These are phyloP conservation scores for Trametes punicea DNA, from an alignment of 768 basidiomycete species.

Conservation along the genomic window DNA sequence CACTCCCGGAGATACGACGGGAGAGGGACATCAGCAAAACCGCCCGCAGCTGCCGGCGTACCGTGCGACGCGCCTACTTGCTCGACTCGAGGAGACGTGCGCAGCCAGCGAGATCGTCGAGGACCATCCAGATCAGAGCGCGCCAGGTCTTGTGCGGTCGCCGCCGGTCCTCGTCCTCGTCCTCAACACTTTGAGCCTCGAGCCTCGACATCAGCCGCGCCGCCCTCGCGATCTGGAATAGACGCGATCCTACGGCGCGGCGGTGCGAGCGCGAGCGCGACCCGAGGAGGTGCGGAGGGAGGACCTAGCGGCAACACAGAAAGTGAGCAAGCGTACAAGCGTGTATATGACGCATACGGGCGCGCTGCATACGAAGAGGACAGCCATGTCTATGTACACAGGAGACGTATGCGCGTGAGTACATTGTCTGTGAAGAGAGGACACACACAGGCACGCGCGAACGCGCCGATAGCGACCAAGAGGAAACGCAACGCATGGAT, in stretches of 20 bases:
- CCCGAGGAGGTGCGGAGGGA: no score
- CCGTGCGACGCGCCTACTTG: no score
- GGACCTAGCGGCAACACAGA: no score
- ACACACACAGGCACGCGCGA: no score
- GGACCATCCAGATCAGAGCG: not conserved
- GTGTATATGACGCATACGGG: not conserved
- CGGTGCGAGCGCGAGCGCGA: no score
- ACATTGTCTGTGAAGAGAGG: not conserved
- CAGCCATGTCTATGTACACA: conserved; percentile 8
- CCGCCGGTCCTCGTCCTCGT: not conserved
- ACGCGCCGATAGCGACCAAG: not conserved
- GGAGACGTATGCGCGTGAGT: not conserved
- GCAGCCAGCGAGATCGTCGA: no score
- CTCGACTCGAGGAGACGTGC: no score
- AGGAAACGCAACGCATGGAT: not conserved
- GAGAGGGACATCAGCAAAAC: no score
- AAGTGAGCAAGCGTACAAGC: not conserved
- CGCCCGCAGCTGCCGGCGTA: no score
- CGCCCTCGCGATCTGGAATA: no score
- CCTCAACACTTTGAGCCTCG: not conserved
- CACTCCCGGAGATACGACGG: no score
- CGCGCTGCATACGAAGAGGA: not conserved
- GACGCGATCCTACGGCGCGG: no score
- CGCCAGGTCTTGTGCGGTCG: not conserved
- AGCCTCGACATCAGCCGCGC: not conserved